Evolutionary conservation across 2,329 filamentous ascomycete genomes (phyloP), one percentile per base, ranked within the genome.

Genomic region (Aspergillus pseudonomiae): DNA sequence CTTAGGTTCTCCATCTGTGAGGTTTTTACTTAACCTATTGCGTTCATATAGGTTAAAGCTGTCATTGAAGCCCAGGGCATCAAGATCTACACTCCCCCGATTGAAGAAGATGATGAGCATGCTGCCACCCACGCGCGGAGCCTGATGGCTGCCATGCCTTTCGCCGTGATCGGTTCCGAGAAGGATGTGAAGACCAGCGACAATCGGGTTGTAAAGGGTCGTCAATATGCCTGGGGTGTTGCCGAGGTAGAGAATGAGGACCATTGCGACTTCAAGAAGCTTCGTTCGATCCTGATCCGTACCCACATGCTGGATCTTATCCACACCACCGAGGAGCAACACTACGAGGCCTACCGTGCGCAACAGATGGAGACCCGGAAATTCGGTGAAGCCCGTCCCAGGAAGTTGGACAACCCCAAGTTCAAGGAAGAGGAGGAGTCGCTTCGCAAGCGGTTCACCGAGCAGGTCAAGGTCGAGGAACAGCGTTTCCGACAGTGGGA

Each of bases 181-280:
- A 98, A 97, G 86, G 96, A 99, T 74, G 95, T 99, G 73, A 96
- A 96, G 88, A 97, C 94, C 61, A 86, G 89, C 73, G 95, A 99
- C 76, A 93, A 93, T 74, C 94, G 94, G 79, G 96, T 97, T 70
- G 94, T 98, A 80, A 99, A 99, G 88, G 95, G 95, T 71, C 93
- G 95, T 68, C 96, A 99, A 82, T 99, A 99, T 84, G 93, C 93
- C 61, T 99, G 95, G 95, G 95, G 95, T 86, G 95, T 99, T 74
- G 95, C 95, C 66, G 95, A 99, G 82, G 95, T 99, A 59, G 95
- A 99, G 87, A 99, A 99, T 78, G 95, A 99, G 84, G 95, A 99
- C 79, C 95, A 99, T 87, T 99, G 95, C 83, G 95, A 99, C 83
- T 99, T 99, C 87, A 99, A 99, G 91, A 99, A 99, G 87, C 91